Percentiles rank a stretch among this genome's conserved stretches.
Conservation (phyloP, 306 rosid species). For the Cicer cuneatum region DNA sequence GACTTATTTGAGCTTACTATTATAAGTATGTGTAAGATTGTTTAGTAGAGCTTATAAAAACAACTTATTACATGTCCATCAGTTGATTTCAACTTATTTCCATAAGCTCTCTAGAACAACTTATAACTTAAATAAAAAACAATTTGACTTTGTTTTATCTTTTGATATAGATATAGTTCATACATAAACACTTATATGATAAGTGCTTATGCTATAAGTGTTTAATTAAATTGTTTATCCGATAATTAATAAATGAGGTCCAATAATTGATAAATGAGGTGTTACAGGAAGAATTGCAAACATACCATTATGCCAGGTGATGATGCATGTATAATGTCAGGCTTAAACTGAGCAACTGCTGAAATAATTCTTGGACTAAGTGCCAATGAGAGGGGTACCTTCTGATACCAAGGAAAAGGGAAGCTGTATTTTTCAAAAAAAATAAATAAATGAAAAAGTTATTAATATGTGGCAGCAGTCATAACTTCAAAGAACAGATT, state of each 20-base stretch:
- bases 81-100: no score
- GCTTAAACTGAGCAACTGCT: constrained; percentile 52
- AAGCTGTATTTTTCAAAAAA: constrained; percentile 39
- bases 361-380: constrained; percentile 57
- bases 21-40: no score
- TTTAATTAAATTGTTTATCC: background rate
- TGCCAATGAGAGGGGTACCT: constrained; percentile 52
- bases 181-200: no score
- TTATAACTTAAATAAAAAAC: no score
- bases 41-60: no score
- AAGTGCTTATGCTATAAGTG: no score
- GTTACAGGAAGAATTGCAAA: constrained; percentile 18
- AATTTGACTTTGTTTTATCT: no score
- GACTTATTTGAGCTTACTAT: no score
- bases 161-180: no score
- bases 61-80: no score
- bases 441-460: constrained; percentile 22
- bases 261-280: background rate
- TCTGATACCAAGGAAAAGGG: constrained; percentile 55
- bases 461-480: constrained; percentile 22
- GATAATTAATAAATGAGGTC: background rate
- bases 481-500: constrained; percentile 29
- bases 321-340: constrained; percentile 54
- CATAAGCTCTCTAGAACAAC: no score
- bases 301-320: constrained; percentile 54